phyloP scores from a whole-genome alignment of 192 early-diverging fungal species.

The Coemansia sp. region DNA sequence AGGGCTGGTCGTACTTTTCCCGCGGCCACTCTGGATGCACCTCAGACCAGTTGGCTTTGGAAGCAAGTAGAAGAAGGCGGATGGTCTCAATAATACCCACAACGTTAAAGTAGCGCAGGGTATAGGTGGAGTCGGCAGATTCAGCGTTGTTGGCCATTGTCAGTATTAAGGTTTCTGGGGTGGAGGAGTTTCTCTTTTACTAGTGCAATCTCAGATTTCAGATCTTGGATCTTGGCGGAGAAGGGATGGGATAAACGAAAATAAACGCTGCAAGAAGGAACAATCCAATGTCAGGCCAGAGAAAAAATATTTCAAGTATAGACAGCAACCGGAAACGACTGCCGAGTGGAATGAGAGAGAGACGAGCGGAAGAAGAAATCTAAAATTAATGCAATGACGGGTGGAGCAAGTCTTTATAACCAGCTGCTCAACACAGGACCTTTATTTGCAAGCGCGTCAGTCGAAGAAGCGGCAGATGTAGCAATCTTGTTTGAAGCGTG shows the following conservation, averaged over 20 bases:
- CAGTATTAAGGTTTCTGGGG: background rate
- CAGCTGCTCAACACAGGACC: background rate
- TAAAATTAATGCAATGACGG: background rate
- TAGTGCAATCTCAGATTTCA: background rate
- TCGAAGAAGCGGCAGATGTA: background rate
- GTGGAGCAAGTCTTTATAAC: background rate
- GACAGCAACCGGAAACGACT: too few relatives aligned
- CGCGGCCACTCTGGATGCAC: constrained; percentile 32
- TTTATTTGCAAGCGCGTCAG: background rate
- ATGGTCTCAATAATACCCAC: constrained; percentile 27
- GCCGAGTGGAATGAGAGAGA: background rate
- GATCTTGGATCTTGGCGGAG: background rate
- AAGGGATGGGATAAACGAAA: background rate
- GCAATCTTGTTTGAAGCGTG: background rate
- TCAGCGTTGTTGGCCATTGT: constrained; percentile 9
- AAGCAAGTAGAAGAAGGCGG: constrained; percentile 41
- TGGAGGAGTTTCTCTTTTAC: background rate
- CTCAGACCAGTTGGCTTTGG: constrained; percentile 44
- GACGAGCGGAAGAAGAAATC: background rate
- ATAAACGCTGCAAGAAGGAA: background rate
- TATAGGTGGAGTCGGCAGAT: constrained; percentile 5
- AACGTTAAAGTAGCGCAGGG: constrained; percentile 33
- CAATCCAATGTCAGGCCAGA: background rate
- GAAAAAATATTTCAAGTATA: background rate
- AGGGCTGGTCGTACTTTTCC: constrained; percentile 36